Evolutionary conservation across 495 filamentous ascomycete genomes (phyloP).

Genomic region (Aspergillus cavernicola): DNA sequence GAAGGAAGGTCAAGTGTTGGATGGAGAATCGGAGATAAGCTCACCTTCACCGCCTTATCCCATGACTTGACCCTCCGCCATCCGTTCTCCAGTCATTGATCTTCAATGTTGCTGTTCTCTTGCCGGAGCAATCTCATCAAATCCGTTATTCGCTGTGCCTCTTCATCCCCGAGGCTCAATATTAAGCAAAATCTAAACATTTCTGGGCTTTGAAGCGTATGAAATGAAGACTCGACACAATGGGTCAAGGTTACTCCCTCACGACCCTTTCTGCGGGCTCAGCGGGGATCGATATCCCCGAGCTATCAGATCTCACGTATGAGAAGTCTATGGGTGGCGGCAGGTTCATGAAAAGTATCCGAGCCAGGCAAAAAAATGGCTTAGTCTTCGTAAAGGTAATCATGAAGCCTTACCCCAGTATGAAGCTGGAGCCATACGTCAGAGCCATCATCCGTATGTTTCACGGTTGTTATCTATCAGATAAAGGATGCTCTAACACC

Average conservation of each 20-base stretch:
- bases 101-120: neutral
- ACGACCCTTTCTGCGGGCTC: conserved; percentile 84
- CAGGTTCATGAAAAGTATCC: conserved; percentile 96
- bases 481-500: conserved; percentile 21
- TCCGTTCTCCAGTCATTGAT: neutral
- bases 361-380: conserved; percentile 84
- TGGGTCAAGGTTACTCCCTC: conserved; percentile 97
- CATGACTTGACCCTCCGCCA: neutral
- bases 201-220: conserved; percentile 7
- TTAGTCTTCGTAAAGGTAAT: conserved; percentile 90
- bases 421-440: conserved; percentile 75
- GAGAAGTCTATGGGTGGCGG: conserved; percentile 90
- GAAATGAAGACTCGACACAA: conserved; percentile 49
- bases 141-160: neutral
- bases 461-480: neutral
- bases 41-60: conserved; percentile 10
- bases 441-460: conserved; percentile 67
- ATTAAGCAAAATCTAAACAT: neutral
- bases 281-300: conserved; percentile 88
- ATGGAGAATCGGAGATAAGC: conserved; percentile 5
- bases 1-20: too few relatives aligned
- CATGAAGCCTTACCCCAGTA: conserved; percentile 78
- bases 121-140: neutral
- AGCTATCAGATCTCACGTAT: conserved; percentile 83
- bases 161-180: neutral